These are phyloP conservation scores for Aspergillus pseudoviridinutans DNA, from an alignment of 2,329 filamentous ascomycete species.

Conservation along the genomic window DNA sequence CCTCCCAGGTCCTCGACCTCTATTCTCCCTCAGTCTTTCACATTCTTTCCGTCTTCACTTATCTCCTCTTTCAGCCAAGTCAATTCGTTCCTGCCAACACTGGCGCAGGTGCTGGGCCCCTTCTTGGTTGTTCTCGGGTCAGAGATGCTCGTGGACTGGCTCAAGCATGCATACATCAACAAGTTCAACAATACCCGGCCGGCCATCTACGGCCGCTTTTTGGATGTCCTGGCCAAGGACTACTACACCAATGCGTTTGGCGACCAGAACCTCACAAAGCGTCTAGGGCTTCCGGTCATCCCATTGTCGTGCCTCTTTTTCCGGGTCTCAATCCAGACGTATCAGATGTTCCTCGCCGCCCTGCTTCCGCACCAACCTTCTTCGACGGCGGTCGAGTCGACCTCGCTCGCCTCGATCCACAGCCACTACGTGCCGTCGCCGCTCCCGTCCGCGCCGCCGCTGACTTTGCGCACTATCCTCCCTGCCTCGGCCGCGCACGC, in stretches of 20 bases:
- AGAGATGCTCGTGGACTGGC: conserved; percentile 93
- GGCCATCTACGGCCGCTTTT: conserved; percentile 78
- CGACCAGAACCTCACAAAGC: conserved; percentile 82
- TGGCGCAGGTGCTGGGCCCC: conserved; percentile 81
- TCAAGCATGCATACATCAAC: conserved; percentile 96
- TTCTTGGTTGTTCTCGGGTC: conserved; percentile 93
- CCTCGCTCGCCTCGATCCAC: conserved; percentile 43
- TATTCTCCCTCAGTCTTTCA: conserved; percentile 87
- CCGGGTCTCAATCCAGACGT: conserved; percentile 88
- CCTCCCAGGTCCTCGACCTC: conserved; percentile 58
- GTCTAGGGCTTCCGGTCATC: conserved; percentile 85
- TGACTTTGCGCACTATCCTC: conserved; percentile 51
- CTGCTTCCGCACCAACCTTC: conserved; percentile 70
- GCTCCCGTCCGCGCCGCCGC: conserved; percentile 63
- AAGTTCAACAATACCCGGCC: conserved; percentile 99
- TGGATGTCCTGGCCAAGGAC: conserved; percentile 93
- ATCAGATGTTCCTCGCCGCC: conserved; percentile 94
- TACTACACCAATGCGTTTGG: conserved; percentile 97
- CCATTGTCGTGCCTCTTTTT: conserved; percentile 93
- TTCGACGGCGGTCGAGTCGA: conserved; percentile 30
- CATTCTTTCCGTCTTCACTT: conserved; percentile 60
- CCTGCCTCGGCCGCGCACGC: conserved; percentile 51
- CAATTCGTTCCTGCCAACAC: conserved; percentile 40
- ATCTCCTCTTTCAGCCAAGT: conserved; percentile 41
- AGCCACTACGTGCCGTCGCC: conserved; percentile 53